Percentiles rank a stretch among this genome's conserved stretches.
Evolutionary conservation across 164 flowering plant genomes (phyloP).

Genomic region (Tetracentron sinense): DNA sequence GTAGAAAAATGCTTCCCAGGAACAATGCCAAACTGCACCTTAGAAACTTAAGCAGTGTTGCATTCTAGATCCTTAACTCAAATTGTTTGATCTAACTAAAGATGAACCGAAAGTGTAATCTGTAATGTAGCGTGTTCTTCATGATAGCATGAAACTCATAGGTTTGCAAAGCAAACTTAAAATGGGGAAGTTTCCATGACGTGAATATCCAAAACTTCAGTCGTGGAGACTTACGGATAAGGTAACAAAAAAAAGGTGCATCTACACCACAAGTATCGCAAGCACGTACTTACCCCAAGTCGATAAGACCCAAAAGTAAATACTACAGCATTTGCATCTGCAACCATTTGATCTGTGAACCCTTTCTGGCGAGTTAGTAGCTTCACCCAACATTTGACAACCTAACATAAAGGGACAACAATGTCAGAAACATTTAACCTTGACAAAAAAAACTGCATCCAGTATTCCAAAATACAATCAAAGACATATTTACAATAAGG

Average conservation of each 20-base stretch:
- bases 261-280: no score
- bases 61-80: not conserved
- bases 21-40: not conserved
- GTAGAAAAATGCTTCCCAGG: no score
- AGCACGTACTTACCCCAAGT: constrained; percentile 84
- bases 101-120: not conserved
- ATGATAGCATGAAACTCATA: no score
- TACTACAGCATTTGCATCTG: constrained; percentile 90
- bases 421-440: not conserved
- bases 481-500: no score
- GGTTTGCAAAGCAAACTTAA: no score
- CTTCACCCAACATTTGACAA: constrained; percentile 89
- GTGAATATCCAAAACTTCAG: no score
- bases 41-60: not conserved
- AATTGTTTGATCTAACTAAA: not conserved
- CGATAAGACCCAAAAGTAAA: constrained; percentile 93
- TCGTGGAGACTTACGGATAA: no score
- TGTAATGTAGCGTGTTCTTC: no score
- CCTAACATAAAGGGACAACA: constrained; percentile 27
- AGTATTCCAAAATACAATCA: no score
- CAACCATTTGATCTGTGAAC: constrained; percentile 93
- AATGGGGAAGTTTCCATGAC: no score
- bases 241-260: no score
- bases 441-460: constrained; percentile 1
- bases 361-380: constrained; percentile 80